Base-by-base conservation (phyloP, 768 basidiomycete genomes). In the Rhizopogon salebrosus region DNA sequence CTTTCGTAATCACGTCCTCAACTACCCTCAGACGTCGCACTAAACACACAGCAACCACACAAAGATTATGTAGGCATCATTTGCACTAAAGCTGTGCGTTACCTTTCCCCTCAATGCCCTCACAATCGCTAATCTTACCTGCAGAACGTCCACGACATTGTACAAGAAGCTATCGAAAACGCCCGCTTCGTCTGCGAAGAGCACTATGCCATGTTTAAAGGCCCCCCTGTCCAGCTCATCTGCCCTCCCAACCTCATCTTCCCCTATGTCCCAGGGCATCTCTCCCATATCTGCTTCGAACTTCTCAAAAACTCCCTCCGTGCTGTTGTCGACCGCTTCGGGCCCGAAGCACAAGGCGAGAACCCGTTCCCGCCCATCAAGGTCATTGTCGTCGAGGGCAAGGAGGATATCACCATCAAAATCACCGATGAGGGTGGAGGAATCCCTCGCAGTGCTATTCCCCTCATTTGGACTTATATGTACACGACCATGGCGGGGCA, bases 401-500 rank as follows among this genome's bases (percentile, higher is more conserved):
- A 85, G 57, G 95, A 98, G 65, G 95, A 98, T 63, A 97, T 98
- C 62, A 98, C 95, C 3, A 92, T 99, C 79, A 99, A 99, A 80
- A 97, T 99, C 55, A 87, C 84, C 1, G 95, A 99, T 64, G 95
- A 99, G 67, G 95, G 95, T 3, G 95, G 95, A 0, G 94, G 95
- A 0, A 98, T 98, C 52, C 82, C 92, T 23, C 70, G 74, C 71
- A 87, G 78, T 55, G 91, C 92, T 0, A 87, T 98, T 14, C 92
- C 94, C 7, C 78, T 95, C 41, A 95, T 99, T 49, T 99, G 97
- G 97, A 99, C 95, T 53, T 98, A 94, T 68, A 95, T 97, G 92
- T 92, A 92, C 60, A 92, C 91, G 48, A 92, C 87, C 11, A 89
- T 90, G 89, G 73, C 74, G 41, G 76, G 79, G 11, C 80, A 85